Percentiles rank a stretch among this genome's conserved stretches.
Evolutionary conservation across 1,284 basidiomycete genomes (phyloP).

Genomic region (Cryptococcus sp.): DNA sequence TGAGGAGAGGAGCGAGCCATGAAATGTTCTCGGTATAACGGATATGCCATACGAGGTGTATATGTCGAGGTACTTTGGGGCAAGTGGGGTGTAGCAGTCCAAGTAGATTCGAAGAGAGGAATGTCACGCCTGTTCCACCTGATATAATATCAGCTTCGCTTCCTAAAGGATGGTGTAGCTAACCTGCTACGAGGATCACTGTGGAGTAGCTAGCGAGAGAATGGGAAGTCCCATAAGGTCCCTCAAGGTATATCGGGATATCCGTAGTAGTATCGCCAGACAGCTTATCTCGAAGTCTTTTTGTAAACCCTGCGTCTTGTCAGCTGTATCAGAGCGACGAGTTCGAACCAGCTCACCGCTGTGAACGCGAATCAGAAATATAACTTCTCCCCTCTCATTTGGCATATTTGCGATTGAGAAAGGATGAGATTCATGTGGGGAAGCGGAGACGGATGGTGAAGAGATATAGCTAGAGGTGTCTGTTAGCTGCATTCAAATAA

Average conservation of each 20-base stretch:
- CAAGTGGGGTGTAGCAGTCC: background rate
- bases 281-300: constrained; percentile 21
- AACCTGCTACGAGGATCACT: constrained; percentile 40
- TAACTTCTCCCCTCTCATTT: constrained; percentile 17
- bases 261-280: constrained; percentile 5
- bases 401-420: constrained; percentile 43
- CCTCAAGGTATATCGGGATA: constrained; percentile 37
- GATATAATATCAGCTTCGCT: constrained; percentile 9
- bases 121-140: constrained; percentile 8
- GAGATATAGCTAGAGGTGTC: constrained; percentile 29
- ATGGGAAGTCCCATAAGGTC: constrained; percentile 39
- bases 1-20: constrained; percentile 1
- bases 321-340: background rate
- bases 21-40: background rate
- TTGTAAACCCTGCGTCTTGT: constrained; percentile 24
- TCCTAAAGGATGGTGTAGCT: constrained; percentile 37
- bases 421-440: constrained; percentile 41
- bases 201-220: constrained; percentile 23
- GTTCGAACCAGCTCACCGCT: constrained; percentile 19
- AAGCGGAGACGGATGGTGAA: constrained; percentile 27
- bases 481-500: background rate
- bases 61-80: background rate
- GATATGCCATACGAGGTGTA: constrained; percentile 7
- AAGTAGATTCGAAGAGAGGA: constrained; percentile 4
- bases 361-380: constrained; percentile 40